Evolutionary conservation across 148 eudicot species (phyloP).

Genomic region (Talinum fruticosum): DNA sequence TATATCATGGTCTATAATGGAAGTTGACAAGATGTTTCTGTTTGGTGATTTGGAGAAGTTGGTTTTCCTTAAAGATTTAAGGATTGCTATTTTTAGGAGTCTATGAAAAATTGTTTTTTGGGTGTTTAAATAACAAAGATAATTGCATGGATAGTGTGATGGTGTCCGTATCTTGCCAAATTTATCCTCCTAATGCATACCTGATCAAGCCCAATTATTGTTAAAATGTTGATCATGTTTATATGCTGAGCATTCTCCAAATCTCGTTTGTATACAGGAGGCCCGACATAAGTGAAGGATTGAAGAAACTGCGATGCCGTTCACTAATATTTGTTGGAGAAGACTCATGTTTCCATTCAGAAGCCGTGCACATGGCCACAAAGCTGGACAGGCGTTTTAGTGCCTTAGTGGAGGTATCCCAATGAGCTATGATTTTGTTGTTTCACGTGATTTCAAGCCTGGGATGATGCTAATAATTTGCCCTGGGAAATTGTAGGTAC

Average conservation of each 20-base stretch:
- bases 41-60: background rate
- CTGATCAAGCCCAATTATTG: background rate
- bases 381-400: conserved; percentile 79
- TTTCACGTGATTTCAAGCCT: background rate
- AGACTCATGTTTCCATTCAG: conserved; percentile 80
- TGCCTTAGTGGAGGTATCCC: conserved; percentile 85
- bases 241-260: background rate
- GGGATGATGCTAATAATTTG: background rate
- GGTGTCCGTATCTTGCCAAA: background rate
- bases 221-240: background rate
- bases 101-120: background rate
- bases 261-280: conserved; percentile 45
- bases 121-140: background rate
- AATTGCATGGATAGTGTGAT: background rate
- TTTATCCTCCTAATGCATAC: background rate
- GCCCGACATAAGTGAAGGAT: conserved; percentile 67
- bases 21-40: background rate
- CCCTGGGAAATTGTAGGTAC: conserved; percentile 52
- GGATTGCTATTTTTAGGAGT: background rate
- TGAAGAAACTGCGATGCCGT: conserved; percentile 72
- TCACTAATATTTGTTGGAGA: conserved; percentile 86
- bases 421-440: background rate
- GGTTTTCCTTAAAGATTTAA: background rate
- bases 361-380: conserved; percentile 89
- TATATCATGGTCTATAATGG: background rate